Conservation (phyloP, 768 basidiomycete species). For the Gloeopeniophorella convolvens region DNA sequence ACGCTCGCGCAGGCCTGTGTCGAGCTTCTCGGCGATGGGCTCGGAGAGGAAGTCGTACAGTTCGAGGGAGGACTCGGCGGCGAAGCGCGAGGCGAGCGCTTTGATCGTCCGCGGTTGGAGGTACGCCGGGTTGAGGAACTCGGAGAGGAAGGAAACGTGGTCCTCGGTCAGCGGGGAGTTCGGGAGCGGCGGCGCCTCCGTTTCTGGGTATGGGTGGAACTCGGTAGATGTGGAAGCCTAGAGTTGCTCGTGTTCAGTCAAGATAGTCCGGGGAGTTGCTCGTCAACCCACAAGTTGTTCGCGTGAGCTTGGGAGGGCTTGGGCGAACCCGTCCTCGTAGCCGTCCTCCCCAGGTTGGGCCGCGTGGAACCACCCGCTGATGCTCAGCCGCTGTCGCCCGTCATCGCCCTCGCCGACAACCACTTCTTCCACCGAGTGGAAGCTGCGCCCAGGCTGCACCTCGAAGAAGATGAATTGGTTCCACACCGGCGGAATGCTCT, state of each 20-base stretch:
- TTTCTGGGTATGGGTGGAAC: conserved; percentile 42
- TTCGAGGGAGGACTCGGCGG: conserved; percentile 81
- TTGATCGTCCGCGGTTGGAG: conserved; percentile 77
- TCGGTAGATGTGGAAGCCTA: conserved; percentile 59
- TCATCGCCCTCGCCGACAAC: conserved; percentile 73
- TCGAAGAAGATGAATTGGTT: conserved; percentile 85
- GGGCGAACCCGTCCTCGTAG: conserved; percentile 48
- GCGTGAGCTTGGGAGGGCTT: conserved; percentile 65
- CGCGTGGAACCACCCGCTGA: conserved; percentile 97
- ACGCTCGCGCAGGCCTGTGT: conserved; percentile 53
- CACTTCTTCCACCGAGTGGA: conserved; percentile 96
- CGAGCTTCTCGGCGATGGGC: conserved; percentile 61
- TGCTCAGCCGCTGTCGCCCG: conserved; percentile 70
- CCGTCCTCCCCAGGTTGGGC: conserved; percentile 89
- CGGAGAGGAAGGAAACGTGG: conserved; percentile 66
- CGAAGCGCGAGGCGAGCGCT: conserved; percentile 73
- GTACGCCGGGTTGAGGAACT: conserved; percentile 87
- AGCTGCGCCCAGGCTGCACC: conserved; percentile 93
- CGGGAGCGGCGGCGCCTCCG: conserved; percentile 42
- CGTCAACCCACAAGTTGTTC: conserved; percentile 78
- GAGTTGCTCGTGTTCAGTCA: conserved; percentile 16
- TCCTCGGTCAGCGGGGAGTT: conserved; percentile 48
- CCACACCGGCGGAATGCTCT: conserved; percentile 73
- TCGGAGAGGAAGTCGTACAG: conserved; percentile 78
- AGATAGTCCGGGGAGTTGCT: conserved; percentile 6